phyloP scores from a whole-genome alignment of 805 yeast species.

The Starmerella floricola region DNA sequence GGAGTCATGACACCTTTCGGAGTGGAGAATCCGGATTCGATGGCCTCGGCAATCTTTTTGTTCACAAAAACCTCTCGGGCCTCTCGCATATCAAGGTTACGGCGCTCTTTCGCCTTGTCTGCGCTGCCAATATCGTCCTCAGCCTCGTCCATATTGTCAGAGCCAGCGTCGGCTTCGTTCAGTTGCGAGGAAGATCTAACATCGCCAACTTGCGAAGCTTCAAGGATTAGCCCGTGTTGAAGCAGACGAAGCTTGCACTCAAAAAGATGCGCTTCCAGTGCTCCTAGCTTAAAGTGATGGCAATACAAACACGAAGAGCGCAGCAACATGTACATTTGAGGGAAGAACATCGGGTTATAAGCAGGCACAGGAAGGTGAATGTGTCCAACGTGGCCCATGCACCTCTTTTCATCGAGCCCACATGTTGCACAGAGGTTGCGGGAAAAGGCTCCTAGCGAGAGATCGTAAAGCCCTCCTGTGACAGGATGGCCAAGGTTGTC shows the following conservation, averaged over 20 bases:
- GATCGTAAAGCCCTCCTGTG: conserved; percentile 83
- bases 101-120: conserved; percentile 35
- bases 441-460: conserved; percentile 88
- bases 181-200: conserved; percentile 30
- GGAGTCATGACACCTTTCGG: conserved; percentile 66
- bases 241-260: conserved; percentile 68
- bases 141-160: conserved; percentile 27
- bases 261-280: conserved; percentile 58
- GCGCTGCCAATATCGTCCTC: conserved; percentile 18
- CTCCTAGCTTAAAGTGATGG: conserved; percentile 64
- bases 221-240: conserved; percentile 80
- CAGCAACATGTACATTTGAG: conserved; percentile 73
- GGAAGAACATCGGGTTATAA: conserved; percentile 88
- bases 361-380: conserved; percentile 93
- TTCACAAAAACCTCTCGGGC: conserved; percentile 62
- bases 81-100: conserved; percentile 35
- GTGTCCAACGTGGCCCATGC: conserved; percentile 99
- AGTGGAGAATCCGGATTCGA: conserved; percentile 62
- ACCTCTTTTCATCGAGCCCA: conserved; percentile 83
- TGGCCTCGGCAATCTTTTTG: conserved; percentile 55
- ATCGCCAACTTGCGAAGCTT: conserved; percentile 60
- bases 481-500: conserved; percentile 95
- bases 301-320: conserved; percentile 83
- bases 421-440: conserved; percentile 86
- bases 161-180: conserved; percentile 15